Conservation (phyloP, 768 basidiomycete genomes). For the Leccinum subgranulosum region DNA sequence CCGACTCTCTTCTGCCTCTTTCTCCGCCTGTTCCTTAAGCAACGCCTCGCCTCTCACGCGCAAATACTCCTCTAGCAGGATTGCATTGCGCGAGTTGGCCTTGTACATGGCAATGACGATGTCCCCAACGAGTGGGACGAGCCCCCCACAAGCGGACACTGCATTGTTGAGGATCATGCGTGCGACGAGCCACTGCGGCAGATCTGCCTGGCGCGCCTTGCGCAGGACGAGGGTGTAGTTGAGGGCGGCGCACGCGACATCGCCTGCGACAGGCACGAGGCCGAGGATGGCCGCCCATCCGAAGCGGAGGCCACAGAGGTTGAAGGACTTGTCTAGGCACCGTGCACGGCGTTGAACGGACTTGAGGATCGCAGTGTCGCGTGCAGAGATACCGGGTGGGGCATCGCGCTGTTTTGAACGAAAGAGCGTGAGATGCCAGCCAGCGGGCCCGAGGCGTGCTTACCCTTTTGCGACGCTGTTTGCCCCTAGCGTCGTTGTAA, state of each 20-base stretch:
- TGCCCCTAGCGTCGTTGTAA: slow-evolving; percentile 29
- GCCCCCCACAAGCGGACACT: slow-evolving; percentile 61
- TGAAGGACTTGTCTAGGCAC: slow-evolving; percentile 86
- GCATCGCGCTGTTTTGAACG: slow-evolving; percentile 53
- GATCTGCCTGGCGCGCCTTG: slow-evolving; percentile 71
- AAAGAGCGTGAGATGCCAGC: not conserved
- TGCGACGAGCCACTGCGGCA: slow-evolving; percentile 61
- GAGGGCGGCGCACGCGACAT: slow-evolving; percentile 57
- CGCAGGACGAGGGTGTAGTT: slow-evolving; percentile 76
- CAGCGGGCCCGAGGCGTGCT: slow-evolving; percentile 15
- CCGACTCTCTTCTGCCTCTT: slow-evolving; percentile 20
- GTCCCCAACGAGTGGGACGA: slow-evolving; percentile 75
- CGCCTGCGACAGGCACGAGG: slow-evolving; percentile 67
- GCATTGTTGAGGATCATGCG: slow-evolving; percentile 79
- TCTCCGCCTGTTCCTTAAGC: slow-evolving; percentile 46
- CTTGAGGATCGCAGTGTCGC: slow-evolving; percentile 72
- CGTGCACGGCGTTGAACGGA: slow-evolving; percentile 77
- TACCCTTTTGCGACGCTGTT: slow-evolving; percentile 36
- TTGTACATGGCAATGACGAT: slow-evolving; percentile 75
- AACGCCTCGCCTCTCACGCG: slow-evolving; percentile 74
- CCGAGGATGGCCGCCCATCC: slow-evolving; percentile 87
- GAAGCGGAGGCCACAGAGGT: slow-evolving; percentile 73
- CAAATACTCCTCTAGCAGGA: slow-evolving; percentile 80
- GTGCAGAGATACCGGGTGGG: slow-evolving; percentile 72
- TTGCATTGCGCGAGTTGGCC: slow-evolving; percentile 87